Evolutionary conservation across 2,329 filamentous ascomycete species (phyloP), one percentile per base, ranked within the genome.

Genomic region (Fusarium albosuccineum): DNA sequence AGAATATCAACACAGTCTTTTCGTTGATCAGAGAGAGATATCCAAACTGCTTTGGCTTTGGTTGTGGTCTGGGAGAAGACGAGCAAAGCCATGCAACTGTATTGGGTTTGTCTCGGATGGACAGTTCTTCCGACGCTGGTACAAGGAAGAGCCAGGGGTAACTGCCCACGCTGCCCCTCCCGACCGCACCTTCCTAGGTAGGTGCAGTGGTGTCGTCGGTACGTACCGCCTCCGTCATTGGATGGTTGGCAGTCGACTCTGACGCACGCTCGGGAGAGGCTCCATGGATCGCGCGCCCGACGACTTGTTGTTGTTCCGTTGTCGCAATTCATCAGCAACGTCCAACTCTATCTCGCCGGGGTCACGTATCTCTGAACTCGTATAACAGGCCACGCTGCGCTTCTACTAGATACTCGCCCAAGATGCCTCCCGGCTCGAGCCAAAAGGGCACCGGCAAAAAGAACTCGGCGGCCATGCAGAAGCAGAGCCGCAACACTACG

Each of bases 401-500:
- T 34, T 37, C 44, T 14, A 4, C 26, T 14, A 30, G n/a, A 45
- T 33, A 5, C 48, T 14, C 52, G 29, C 40, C 60, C 62, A 69
- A 62, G 57, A 90, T 90, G 88, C 85, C 87, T 75, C 85, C 86
- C 29, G 81, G 81, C 57, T 83, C 85, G 48, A 83, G 85, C 68
- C 86, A 89, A 74, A 87, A 89, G 73, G 87, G 87, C 60, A 87
- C 87, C 27, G 84, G 87, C 75, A 91, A 90, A 81, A 92, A 92
- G 80, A 79, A 79, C 66, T 81, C 83, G 63, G 84, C 84, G 70
- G 85, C 86, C 70, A 85, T 89, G 64, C 87, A 87, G 70, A 88
- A 89, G 70, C 91, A 90, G 71, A 94, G 91, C 76, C 90, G 92
- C 74, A 94, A 94, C 78, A 92, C 91, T 36, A 95, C 92, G 14